Evolutionary conservation across 139 green algal genomes (phyloP).

Genomic region (Coelastrella sp.): DNA sequence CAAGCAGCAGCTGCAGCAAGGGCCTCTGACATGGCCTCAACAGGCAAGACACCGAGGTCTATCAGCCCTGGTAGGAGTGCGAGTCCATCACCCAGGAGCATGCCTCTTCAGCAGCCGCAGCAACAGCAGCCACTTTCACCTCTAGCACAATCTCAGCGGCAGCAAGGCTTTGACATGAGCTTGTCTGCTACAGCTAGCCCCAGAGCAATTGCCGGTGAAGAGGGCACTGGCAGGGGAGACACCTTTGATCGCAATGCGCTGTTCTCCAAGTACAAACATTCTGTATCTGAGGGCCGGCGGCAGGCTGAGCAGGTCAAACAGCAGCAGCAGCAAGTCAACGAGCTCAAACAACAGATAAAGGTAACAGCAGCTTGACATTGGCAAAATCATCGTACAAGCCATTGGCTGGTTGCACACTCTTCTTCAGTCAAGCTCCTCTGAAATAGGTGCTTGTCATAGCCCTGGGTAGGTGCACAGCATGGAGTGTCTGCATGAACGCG

Average conservation of each 20-base stretch:
- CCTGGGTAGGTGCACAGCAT: no score
- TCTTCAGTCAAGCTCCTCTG: no score
- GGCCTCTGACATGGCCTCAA: neutral
- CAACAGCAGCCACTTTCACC: neutral
- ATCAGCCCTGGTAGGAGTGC: neutral
- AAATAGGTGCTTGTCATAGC: no score
- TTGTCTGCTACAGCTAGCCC: neutral
- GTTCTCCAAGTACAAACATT: constrained; percentile 59
- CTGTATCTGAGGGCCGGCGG: constrained; percentile 56
- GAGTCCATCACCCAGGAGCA: neutral
- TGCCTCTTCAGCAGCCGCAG: neutral
- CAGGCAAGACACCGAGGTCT: neutral
- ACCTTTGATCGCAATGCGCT: constrained; percentile 53
- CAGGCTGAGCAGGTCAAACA: constrained; percentile 58
- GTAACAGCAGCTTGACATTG: constrained; percentile 1
- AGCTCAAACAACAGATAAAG: constrained; percentile 61
- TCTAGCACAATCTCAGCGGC: neutral
- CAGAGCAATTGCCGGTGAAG: constrained; percentile 33
- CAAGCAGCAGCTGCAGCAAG: constrained; percentile 11
- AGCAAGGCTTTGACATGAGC: constrained; percentile 9
- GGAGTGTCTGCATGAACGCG: no score
- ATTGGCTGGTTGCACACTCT: no score
- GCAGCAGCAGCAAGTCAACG: constrained; percentile 50
- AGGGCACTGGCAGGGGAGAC: constrained; percentile 4
- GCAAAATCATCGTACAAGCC: no score